Evolutionary conservation across 2,329 filamentous ascomycete species (phyloP).

Genomic region (Colletotrichum sp.): DNA sequence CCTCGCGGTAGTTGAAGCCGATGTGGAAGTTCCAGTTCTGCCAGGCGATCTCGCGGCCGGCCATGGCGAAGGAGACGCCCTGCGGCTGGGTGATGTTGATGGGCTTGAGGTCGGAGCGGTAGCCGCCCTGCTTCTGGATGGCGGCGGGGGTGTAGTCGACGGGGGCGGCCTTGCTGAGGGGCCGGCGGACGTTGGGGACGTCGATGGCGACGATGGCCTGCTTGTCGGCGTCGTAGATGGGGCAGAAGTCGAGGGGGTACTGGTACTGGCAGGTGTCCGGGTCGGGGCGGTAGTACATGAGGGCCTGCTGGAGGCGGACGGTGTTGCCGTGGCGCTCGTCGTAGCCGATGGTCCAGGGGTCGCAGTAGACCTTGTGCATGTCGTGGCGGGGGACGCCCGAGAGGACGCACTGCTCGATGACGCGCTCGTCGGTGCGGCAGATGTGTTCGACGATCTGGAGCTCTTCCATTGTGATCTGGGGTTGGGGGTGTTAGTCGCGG

Average conservation of each 20-base stretch:
- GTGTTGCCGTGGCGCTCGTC: constrained; percentile 85
- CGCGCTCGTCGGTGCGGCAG: constrained; percentile 77
- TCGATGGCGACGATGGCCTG: constrained; percentile 83
- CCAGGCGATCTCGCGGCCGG: constrained; percentile 79
- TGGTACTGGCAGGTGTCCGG: constrained; percentile 89
- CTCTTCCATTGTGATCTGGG: constrained; percentile 88
- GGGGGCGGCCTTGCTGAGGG: constrained; percentile 71
- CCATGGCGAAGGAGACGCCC: constrained; percentile 83
- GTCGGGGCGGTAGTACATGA: constrained; percentile 94
- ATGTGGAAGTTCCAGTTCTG: constrained; percentile 94
- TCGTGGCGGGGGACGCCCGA: constrained; percentile 81
- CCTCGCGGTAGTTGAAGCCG: constrained; percentile 94
- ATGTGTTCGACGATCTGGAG: constrained; percentile 80
- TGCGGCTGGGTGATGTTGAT: constrained; percentile 89
- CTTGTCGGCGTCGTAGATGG: constrained; percentile 85
- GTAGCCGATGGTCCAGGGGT: constrained; percentile 95
- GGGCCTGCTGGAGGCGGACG: constrained; percentile 83
- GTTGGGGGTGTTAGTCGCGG: background rate
- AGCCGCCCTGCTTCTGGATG: constrained; percentile 77
- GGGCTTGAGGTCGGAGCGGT: constrained; percentile 79
- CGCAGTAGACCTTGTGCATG: constrained; percentile 96
- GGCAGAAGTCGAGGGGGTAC: constrained; percentile 91
- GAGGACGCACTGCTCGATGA: constrained; percentile 88
- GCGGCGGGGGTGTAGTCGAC: constrained; percentile 82
- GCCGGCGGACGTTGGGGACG: constrained; percentile 77